These are phyloP conservation scores for Tylopilus balloui DNA, from an alignment of 768 basidiomycete genomes.

Conservation along the genomic window DNA sequence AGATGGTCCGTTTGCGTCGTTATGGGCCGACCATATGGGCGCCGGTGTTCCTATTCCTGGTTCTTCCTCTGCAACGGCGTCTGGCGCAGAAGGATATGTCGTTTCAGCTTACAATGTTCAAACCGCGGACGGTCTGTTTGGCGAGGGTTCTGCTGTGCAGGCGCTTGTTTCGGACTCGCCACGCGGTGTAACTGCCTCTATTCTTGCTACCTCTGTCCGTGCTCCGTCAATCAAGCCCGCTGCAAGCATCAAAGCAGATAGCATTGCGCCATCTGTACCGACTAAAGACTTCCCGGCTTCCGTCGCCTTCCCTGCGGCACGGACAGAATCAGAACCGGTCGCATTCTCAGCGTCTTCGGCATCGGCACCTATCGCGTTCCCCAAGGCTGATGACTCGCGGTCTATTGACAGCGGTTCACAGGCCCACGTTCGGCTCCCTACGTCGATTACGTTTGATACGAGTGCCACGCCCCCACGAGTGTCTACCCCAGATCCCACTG, in stretches of 20 bases:
- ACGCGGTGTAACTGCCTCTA: conserved; percentile 10
- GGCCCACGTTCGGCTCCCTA: conserved; percentile 24
- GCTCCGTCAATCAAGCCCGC: conserved; percentile 23
- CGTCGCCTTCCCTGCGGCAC: conserved; percentile 34
- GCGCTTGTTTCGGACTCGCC: conserved; percentile 14
- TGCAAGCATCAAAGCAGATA: conserved; percentile 19
- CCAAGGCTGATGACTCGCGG: conserved; percentile 35
- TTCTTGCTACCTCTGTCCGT: conserved; percentile 15
- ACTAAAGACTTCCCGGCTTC: conserved; percentile 25
- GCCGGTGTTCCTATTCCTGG: conserved; percentile 43
- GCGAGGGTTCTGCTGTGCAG: conserved; percentile 20
- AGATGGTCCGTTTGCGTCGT: conserved; percentile 70
- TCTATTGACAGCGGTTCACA: conserved; percentile 27
- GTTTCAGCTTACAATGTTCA: conserved; percentile 17
- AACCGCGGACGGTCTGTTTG: conserved; percentile 3
- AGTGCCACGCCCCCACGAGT: conserved; percentile 55
- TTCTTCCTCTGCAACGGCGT: conserved; percentile 25
- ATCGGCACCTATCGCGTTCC: conserved; percentile 37
- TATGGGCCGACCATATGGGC: conserved; percentile 87
- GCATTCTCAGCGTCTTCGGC: conserved; percentile 29
- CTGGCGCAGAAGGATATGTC: conserved; percentile 29
- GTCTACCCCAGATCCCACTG: conserved; percentile 64
- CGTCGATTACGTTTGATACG: conserved; percentile 60
- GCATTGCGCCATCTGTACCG: conserved; percentile 28
- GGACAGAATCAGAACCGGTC: conserved; percentile 8